phyloP scores from a whole-genome alignment of 2,329 filamentous ascomycete genomes.

The Pseudopithomyces chartarum region DNA sequence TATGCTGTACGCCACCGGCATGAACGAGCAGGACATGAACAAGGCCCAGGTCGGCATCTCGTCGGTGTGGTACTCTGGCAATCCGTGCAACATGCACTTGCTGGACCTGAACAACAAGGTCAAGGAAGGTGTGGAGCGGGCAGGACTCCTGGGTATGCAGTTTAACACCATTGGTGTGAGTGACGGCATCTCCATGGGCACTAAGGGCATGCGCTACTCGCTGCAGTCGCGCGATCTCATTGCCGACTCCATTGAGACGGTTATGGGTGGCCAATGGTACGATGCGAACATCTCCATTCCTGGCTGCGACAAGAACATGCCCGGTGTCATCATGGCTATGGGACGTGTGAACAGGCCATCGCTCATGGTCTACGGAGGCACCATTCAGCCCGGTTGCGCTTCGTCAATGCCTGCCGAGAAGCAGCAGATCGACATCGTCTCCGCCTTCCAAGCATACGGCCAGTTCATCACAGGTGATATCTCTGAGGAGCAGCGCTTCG shows the following conservation, averaged over 20 bases:
- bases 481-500: conserved; percentile 86
- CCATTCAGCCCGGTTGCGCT: conserved; percentile 89
- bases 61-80: conserved; percentile 96
- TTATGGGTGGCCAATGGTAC: conserved; percentile 99
- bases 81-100: conserved; percentile 99
- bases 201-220: conserved; percentile 93
- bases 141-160: conserved; percentile 88
- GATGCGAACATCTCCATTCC: conserved; percentile 96
- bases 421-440: conserved; percentile 87
- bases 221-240: conserved; percentile 95
- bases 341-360: conserved; percentile 91
- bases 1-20: conserved; percentile 95
- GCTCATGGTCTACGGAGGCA: conserved; percentile 97
- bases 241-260: conserved; percentile 96
- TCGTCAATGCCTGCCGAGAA: conserved; percentile 66
- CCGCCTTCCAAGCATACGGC: conserved; percentile 96
- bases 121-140: conserved; percentile 71
- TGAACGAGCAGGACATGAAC: conserved; percentile 84
- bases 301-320: conserved; percentile 99
- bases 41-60: conserved; percentile 98
- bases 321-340: conserved; percentile 73
- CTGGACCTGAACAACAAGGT: conserved; percentile 85
- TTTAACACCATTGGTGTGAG: conserved; percentile 99
- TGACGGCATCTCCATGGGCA: conserved; percentile 98
- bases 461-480: conserved; percentile 93